phyloP scores from a whole-genome alignment of 75 land plant species.

The Cryptomeria japonica region DNA sequence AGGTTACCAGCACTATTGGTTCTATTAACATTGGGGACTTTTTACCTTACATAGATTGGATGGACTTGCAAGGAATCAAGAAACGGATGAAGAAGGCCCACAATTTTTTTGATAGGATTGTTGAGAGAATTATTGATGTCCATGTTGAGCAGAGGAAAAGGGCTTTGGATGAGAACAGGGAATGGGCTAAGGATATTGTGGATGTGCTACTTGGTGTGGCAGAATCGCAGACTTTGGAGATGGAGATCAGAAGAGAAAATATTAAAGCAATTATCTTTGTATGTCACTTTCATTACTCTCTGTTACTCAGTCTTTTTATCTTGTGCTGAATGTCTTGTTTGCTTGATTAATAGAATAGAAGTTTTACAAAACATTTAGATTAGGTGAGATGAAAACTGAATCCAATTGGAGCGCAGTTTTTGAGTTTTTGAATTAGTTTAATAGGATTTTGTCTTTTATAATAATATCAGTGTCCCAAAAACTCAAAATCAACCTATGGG shows the following conservation, averaged over 20 bases:
- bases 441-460: too few relatives aligned
- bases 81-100: constrained; percentile 33
- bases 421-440: too few relatives aligned
- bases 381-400: too few relatives aligned
- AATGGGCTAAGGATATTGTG: constrained; percentile 44
- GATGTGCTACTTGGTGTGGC: constrained; percentile 41
- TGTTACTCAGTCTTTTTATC: too few relatives aligned
- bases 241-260: neutral
- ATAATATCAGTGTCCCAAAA: too few relatives aligned
- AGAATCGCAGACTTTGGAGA: neutral
- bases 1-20: constrained; percentile 20
- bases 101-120: constrained; percentile 33
- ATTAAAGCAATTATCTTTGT: constrained; percentile 3
- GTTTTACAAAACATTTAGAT: too few relatives aligned
- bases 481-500: too few relatives aligned
- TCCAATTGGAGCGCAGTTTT: too few relatives aligned
- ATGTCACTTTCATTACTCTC: neutral
- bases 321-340: too few relatives aligned
- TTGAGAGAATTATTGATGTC: constrained; percentile 48
- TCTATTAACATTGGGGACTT: constrained; percentile 62
- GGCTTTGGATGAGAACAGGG: neutral
- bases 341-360: too few relatives aligned
- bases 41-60: constrained; percentile 41
- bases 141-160: constrained; percentile 24
- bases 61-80: constrained; percentile 45